A percentile compares a stretch with the other conserved stretches of the same genome.
Conservation (phyloP, 2,329 filamentous ascomycete genomes). For the Fusarium xylarioides region DNA sequence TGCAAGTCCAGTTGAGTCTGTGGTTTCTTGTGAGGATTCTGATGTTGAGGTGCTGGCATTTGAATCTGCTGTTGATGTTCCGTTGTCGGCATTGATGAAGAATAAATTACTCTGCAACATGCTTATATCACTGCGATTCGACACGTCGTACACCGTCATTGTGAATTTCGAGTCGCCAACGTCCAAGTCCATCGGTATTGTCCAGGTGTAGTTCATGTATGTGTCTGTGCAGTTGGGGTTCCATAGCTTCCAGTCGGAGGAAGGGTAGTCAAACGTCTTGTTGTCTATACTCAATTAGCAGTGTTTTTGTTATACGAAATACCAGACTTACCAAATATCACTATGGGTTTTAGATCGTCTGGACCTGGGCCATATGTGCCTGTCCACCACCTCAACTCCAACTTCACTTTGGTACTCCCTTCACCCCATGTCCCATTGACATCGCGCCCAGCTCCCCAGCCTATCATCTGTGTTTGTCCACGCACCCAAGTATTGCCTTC, state of each 20-base stretch:
- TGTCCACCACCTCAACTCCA: not conserved
- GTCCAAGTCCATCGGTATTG: not conserved
- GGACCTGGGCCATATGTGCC: not conserved
- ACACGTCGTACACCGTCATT: not conserved
- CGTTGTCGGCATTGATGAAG: not conserved
- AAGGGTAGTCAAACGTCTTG: not conserved
- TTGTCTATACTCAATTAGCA: not conserved
- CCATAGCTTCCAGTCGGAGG: not conserved
- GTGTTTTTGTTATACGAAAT: too few species aligned
- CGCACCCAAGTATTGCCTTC: not conserved
- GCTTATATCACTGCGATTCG: not conserved
- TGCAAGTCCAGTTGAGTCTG: not conserved
- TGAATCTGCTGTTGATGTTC: not conserved
- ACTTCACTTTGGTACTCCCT: not conserved
- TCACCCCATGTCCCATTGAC: not conserved
- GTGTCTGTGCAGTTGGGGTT: not conserved
- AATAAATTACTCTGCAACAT: not conserved
- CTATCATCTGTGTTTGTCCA: not conserved
- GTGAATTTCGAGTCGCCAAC: not conserved
- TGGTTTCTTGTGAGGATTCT: not conserved
- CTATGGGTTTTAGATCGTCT: not conserved
- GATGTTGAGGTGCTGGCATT: not conserved
- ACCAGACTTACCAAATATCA: not conserved
- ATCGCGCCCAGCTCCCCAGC: not conserved
- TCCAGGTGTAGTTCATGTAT: not conserved